Base-by-base conservation (phyloP, 2,329 filamentous ascomycete species). In the Cordyceps cateniannulata region DNA sequence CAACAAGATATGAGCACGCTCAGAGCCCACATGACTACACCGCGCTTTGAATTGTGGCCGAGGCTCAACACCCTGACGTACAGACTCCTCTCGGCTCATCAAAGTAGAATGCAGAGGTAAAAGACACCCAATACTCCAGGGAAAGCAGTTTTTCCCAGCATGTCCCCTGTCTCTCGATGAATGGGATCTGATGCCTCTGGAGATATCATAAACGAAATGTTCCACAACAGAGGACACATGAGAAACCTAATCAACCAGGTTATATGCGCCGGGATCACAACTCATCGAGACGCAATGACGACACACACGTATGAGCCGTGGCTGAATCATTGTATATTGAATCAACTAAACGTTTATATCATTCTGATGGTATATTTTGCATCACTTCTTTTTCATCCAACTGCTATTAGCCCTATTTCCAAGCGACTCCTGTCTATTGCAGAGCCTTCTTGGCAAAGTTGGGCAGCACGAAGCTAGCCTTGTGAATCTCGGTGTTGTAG, bases 401-500 rank as follows among this genome's bases (percentile, higher is more conserved):
- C 40, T 51, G 18, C 38, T n/a, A 32, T 32, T 40, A 32, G 20
- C 25, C 49, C 32, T 22, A 47, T 48, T 44, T 42, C 58, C 48
- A 38, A 22, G 20, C 44, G 5, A 49, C 35, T 32, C 3, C 49
- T 4, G 40, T 60, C 71, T 82, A 86, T 76, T 85, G 73, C 67
- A 88, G 78, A 61, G 84, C 85, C 84, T 93, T 88, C 75, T 91
- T 86, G 62, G 93, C 93, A 76, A 98, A 99, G 73, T 85, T 97
- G 64, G 95, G 95, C 73, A 99, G 83, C 65, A 98, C 78, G 76
- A 98, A 99, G 75, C 88, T 87, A 64, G 95, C 93, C 81, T 92
- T 88, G 84, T 99, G 95, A 73, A 99, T 93, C 73, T 96, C 91
- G 73, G 91, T 84, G 81, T 92, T 98, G 85, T 99, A 99, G 87